A percentile compares a stretch with the other conserved stretches of the same genome.
Conservation (phyloP, 1,284 basidiomycete genomes). For the Sporisorium reilianum region DNA sequence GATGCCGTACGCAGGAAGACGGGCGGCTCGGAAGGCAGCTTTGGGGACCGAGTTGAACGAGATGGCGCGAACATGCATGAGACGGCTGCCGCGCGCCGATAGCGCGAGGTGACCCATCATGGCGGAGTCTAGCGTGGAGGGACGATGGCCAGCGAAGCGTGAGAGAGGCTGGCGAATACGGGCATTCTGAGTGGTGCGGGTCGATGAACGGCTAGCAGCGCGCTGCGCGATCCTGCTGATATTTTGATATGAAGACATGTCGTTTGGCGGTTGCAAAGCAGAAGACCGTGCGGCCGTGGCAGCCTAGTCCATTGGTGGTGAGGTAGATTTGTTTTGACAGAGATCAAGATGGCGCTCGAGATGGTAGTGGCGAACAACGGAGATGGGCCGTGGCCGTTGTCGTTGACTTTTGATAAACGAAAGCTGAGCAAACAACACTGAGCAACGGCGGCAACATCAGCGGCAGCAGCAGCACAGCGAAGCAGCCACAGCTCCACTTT, state of each 20-base stretch:
- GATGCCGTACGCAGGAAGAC: constrained; percentile 61
- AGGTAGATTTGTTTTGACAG: neutral
- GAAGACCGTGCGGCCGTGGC: constrained; percentile 16
- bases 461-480: too few species aligned
- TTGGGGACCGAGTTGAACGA: constrained; percentile 65
- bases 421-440: constrained; percentile 13
- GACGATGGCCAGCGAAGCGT: constrained; percentile 26
- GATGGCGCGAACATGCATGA: constrained; percentile 64
- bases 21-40: constrained; percentile 55
- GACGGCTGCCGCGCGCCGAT: constrained; percentile 41
- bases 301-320: constrained; percentile 11
- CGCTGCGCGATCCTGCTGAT: constrained; percentile 23
- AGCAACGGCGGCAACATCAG: neutral
- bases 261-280: neutral
- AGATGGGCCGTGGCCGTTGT: neutral
- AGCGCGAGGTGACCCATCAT: constrained; percentile 10
- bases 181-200: neutral
- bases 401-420: constrained; percentile 1
- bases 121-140: constrained; percentile 12
- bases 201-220: neutral
- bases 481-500: neutral
- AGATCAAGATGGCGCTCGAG: neutral
- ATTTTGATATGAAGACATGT: constrained; percentile 29
- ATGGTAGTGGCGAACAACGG: neutral
- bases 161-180: constrained; percentile 21